Base-by-base conservation (phyloP, 805 yeast species). In the Teunomyces stri region DNA sequence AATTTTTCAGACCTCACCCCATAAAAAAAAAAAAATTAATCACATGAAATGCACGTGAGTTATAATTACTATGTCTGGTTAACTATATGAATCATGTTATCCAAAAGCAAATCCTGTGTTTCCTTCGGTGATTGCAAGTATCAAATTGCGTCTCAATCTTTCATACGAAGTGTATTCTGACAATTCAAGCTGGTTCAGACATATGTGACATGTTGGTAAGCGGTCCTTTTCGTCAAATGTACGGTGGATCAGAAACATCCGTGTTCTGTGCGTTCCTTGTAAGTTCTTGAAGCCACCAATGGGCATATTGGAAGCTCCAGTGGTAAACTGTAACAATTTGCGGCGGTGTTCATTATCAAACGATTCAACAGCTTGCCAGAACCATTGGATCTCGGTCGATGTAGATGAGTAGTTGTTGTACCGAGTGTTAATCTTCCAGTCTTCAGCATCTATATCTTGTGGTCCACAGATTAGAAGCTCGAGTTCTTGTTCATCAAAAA, bases 281-380 rank as follows among this genome's bases (percentile, higher is more conserved):
- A 94, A 74, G 57, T 85, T 95, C 56, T 87, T 85, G 64, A 94
- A 94, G 1, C 99, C 99, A 59, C 87, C 86, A 51, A 91, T 74
- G 16, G 99, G 99, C 6, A 94, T 98, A 65, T 91, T 90, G 51
- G 95, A 84, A 0, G 99, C 92, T 50, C 99, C 99, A 0, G 99
- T 94, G 1, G 95, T 91, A 73, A 94, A 94, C 62, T 94, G 99
- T 49, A 94, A 71, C 53, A 94, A 70, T 61, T 89, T 90, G 9
- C 99, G 99, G 42, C 96, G 77, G 61, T 92, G 97, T 63, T 94
- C 99, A 13, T 79, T 80, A 59, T 89, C 96, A 69, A 92, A 92
- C 1, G 97, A 88, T 58, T 89, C 81, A 11, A 94, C 97, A 1
- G 97, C 96, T 61, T 97, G 76, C 99, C 99, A 94, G 69, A 92